Conservation (phyloP, 805 yeast species). For the Cyberlindnera meyerae region DNA sequence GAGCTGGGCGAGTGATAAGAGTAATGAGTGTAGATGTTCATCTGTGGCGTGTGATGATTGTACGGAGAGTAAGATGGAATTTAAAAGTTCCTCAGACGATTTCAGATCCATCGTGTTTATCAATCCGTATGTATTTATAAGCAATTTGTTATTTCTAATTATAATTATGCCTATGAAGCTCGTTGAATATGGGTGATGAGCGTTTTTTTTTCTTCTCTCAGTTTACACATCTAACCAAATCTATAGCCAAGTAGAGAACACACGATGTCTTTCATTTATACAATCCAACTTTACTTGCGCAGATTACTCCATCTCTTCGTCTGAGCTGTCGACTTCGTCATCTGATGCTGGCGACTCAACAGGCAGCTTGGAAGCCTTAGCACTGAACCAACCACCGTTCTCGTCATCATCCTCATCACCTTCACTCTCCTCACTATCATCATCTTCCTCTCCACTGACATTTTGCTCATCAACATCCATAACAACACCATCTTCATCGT, state of each 20-base stretch:
- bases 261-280: no score
- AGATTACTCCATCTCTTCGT: slow-evolving; percentile 10
- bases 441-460: slow-evolving; percentile 15
- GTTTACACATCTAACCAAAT: no score
- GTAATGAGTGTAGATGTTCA: slow-evolving; percentile 1
- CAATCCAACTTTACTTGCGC: no score
- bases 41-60: background rate
- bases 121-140: no score
- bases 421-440: slow-evolving; percentile 7
- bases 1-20: slow-evolving; percentile 4
- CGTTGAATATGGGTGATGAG: no score
- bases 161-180: no score
- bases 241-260: no score
- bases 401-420: slow-evolving; percentile 18
- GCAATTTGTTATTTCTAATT: no score
- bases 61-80: slow-evolving; percentile 1
- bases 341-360: slow-evolving; percentile 6
- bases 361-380: slow-evolving; percentile 12
- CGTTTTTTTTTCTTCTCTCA: no score
- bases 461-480: slow-evolving; percentile 1
- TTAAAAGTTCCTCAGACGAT: slow-evolving; percentile 2
- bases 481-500: slow-evolving; percentile 12
- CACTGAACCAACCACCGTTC: slow-evolving; percentile 26
- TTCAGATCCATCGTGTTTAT: no score
- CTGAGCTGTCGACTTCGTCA: slow-evolving; percentile 5